A percentile compares a stretch with the other conserved stretches of the same genome.
Conservation (phyloP, 345 rosid genomes). For the Alliaria petiolata region DNA sequence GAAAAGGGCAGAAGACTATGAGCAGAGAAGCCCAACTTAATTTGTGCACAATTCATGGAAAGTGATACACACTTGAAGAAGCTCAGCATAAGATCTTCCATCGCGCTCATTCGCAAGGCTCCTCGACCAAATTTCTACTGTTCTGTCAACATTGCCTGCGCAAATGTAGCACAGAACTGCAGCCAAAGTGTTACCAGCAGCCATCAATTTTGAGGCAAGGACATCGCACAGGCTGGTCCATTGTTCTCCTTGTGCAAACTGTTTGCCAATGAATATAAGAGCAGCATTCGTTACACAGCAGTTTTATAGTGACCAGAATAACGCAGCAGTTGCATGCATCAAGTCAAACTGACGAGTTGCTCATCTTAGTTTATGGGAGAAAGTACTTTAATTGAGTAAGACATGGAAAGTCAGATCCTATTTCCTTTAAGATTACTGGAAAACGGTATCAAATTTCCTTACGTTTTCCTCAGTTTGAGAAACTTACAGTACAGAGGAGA, state of each 20-base stretch:
- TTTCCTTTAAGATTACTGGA: neutral
- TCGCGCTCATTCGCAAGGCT: slow-evolving; percentile 59
- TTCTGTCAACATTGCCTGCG: slow-evolving; percentile 94
- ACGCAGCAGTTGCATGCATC: neutral
- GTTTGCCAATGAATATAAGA: slow-evolving; percentile 33
- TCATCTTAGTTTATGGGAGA: neutral
- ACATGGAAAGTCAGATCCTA: neutral
- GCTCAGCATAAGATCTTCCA: slow-evolving; percentile 81
- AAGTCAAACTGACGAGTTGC: neutral
- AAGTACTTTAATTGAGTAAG: neutral
- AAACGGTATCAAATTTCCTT: neutral
- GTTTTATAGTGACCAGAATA: neutral
- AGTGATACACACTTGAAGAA: slow-evolving; percentile 70
- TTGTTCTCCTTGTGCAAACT: slow-evolving; percentile 92
- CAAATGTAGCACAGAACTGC: slow-evolving; percentile 97
- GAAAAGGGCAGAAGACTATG: slow-evolving; percentile 17
- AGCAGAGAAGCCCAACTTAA: slow-evolving; percentile 3
- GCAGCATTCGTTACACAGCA: slow-evolving; percentile 2
- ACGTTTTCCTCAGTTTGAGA: neutral
- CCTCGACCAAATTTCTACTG: slow-evolving; percentile 98
- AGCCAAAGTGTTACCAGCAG: slow-evolving; percentile 70
- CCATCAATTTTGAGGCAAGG: slow-evolving; percentile 81
- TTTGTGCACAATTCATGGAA: slow-evolving; percentile 9
- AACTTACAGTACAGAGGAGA: slow-evolving; percentile 84
- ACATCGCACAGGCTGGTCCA: slow-evolving; percentile 80